A percentile compares a stretch with the other conserved stretches of the same genome.
Evolutionary conservation across 140 eudicot species (phyloP).

Genomic region (Erigeron philadelphicus): DNA sequence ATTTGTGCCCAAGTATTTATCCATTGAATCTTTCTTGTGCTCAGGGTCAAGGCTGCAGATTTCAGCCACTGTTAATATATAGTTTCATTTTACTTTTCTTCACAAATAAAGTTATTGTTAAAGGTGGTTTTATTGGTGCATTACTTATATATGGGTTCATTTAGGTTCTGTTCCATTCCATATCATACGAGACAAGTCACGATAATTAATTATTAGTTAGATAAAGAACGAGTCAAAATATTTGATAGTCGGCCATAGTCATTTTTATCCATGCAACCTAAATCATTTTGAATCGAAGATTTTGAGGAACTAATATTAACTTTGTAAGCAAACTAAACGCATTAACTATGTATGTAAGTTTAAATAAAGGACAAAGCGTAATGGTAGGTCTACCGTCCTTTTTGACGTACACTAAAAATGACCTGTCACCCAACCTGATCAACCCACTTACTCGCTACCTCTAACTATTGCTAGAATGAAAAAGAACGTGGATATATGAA

Average conservation of each 20-base stretch:
- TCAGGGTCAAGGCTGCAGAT: conserved; percentile 85
- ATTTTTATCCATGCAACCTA: not conserved
- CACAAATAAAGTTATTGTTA: no score
- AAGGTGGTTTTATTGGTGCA: no score
- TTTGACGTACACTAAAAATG: no score
- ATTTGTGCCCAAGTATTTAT: conserved; percentile 62
- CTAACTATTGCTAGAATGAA: not conserved
- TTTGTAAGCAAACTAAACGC: not conserved
- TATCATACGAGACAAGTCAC: not conserved
- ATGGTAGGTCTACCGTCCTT: no score
- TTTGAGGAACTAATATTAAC: not conserved
- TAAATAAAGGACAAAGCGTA: not conserved
- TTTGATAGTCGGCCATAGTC: not conserved
- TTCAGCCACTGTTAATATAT: not conserved
- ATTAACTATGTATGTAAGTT: not conserved
- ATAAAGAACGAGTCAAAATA: not conserved
- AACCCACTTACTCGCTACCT: not conserved
- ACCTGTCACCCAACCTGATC: not conserved
- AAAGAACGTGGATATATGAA: not conserved
- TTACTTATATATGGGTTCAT: not conserved
- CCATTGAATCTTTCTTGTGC: conserved; percentile 78
- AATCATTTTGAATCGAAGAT: not conserved
- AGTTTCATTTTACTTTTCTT: not conserved
- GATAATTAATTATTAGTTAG: not conserved
- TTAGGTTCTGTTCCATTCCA: not conserved